phyloP scores from a whole-genome alignment of 2,329 filamentous ascomycete genomes.

The Fusarium coffeatum region DNA sequence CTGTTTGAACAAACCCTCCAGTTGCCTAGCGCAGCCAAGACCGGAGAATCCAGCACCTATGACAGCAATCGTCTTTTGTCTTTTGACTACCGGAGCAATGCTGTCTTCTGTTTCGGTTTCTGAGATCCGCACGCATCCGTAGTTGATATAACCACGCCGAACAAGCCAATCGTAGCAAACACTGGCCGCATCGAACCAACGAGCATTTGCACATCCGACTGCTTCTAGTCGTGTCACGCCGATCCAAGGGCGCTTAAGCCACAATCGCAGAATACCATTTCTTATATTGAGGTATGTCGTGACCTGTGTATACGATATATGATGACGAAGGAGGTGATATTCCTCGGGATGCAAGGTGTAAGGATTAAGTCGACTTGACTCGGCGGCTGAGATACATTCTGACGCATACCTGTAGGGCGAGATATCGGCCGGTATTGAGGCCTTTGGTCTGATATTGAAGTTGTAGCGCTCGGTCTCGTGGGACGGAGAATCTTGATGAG shows the following conservation, averaged over 20 bases:
- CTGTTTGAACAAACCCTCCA: conserved; percentile 87
- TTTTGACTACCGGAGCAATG: conserved; percentile 53
- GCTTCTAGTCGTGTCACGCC: conserved; percentile 87
- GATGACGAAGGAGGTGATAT: conserved; percentile 80
- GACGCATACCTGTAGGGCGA: conserved; percentile 83
- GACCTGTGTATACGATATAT: conserved; percentile 88
- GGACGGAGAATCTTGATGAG: conserved; percentile 43
- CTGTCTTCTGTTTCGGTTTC: conserved; percentile 57
- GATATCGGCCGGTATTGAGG: conserved; percentile 84
- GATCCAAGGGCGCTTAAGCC: conserved; percentile 87
- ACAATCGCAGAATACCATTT: conserved; percentile 91
- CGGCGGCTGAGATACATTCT: conserved; percentile 89
- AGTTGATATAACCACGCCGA: conserved; percentile 94
- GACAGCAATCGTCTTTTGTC: conserved; percentile 81
- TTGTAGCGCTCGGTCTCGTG: conserved; percentile 52
- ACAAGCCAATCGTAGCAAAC: conserved; percentile 94
- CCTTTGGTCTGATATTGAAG: conserved; percentile 76
- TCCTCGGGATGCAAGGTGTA: conserved; percentile 89
- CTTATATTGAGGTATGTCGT: conserved; percentile 96
- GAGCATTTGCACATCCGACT: conserved; percentile 85
- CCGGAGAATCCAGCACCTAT: conserved; percentile 96
- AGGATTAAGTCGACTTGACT: conserved; percentile 88
- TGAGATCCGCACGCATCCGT: conserved; percentile 81
- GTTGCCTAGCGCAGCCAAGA: conserved; percentile 88
- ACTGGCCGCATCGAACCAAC: conserved; percentile 90